These are phyloP conservation scores for Protea cynaroides DNA, from an alignment of 164 flowering plant genomes.

Conservation along the genomic window DNA sequence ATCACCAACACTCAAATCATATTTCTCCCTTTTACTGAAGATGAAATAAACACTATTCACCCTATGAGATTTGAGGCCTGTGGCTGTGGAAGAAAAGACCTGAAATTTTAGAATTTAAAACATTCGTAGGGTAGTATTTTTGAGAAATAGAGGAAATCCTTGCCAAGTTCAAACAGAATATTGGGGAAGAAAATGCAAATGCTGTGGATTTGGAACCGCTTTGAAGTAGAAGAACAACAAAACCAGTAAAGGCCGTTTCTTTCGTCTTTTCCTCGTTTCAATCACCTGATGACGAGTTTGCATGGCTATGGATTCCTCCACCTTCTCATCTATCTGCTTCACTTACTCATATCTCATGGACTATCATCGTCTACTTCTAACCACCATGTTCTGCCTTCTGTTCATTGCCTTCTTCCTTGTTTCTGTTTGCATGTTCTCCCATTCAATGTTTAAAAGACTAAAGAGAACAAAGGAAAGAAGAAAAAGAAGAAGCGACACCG, in stretches of 20 bases:
- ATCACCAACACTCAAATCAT: too few species aligned
- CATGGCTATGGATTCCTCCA: slow-evolving; percentile 27
- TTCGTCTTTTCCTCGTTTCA: neutral
- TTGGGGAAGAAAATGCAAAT: too few species aligned
- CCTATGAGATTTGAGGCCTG: too few species aligned
- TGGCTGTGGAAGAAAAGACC: too few species aligned
- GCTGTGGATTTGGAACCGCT: too few species aligned
- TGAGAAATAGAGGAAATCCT: too few species aligned
- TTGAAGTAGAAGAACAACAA: too few species aligned
- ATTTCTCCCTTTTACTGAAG: too few species aligned
- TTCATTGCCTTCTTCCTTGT: slow-evolving; percentile 17
- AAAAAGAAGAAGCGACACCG: slow-evolving; percentile 4
- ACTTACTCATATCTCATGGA: slow-evolving; percentile 2
- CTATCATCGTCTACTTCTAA: neutral
- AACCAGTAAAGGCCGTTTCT: neutral
- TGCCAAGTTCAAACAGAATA: too few species aligned
- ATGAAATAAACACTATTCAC: too few species aligned
- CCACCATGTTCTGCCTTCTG: slow-evolving; percentile 19
- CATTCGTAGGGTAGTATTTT: too few species aligned
- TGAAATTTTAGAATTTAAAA: too few species aligned
- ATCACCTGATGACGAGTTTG: slow-evolving; percentile 21
- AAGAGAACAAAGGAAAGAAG: slow-evolving; percentile 7
- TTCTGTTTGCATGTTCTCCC: slow-evolving; percentile 19
- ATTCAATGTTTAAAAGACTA: slow-evolving; percentile 20
- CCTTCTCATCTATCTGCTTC: slow-evolving; percentile 1